Base-by-base conservation (phyloP, 805 yeast genomes). In the Grigorovia transvaalensis region DNA sequence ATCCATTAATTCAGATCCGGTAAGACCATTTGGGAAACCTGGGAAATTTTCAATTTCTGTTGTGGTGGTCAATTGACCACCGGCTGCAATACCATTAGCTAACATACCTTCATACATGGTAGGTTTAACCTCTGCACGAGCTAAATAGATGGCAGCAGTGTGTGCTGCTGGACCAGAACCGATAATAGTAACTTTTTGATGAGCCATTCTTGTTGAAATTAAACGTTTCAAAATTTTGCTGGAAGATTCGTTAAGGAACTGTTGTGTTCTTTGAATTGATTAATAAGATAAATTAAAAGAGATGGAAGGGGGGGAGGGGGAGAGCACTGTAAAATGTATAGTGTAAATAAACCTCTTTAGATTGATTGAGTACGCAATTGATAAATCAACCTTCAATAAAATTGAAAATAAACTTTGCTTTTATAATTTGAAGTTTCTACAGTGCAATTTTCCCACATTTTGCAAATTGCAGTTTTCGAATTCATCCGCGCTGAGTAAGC, bases 151-250 rank as follows among this genome's bases (percentile, higher is more conserved):
- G 58, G 99, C 99, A 49, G 99, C 99, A 45, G 99, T 93, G 78
- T 93, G 96, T 51, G 97, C 99, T 53, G 99, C 99, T 52, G 99
- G 99, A 62, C 99, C 99, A 51, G 97, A 90, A 46, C 99, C 98
- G 55, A 88, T 82, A 63, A 88, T 85, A 35, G 93, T 86, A 55
- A 86, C 95, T 75, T 76, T 80, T 73, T 87, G 81, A 70, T 86
- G 95, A 63, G 79, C 85, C 90, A 84, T 84, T 79, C 77, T 80
- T 45, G 42, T 80, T 44, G 42, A 29, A 30, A 18, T n/a, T 33
- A 33, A 11, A 11, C 38, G 38, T 8, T 33, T 33, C 3, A 33
- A 33, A 33, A 33, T 33, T 33, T 33, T 33, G 38, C 38, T 33
- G 11, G 4, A 13, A 33, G 15, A 11, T 33, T 33, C 27, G 27